phyloP scores from a whole-genome alignment of 139 green algal genomes.

The Chlamydomonas schloesseri region DNA sequence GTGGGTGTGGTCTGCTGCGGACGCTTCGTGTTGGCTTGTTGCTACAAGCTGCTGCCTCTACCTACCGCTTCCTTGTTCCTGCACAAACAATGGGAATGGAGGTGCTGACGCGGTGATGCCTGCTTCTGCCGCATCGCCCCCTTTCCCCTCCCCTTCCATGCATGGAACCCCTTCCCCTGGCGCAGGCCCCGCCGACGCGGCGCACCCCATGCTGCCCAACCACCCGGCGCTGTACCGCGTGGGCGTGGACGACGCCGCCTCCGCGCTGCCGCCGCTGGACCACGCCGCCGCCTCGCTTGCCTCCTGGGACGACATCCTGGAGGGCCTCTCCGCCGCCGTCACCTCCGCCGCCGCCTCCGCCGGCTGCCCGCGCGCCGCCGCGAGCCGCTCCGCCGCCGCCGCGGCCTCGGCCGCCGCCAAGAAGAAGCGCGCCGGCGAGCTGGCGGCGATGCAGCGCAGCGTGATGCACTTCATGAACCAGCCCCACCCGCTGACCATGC shows the following conservation, averaged over 20 bases:
- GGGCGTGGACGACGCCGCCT: slow-evolving; percentile 2
- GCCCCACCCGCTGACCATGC: slow-evolving; percentile 95
- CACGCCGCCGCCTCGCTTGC: slow-evolving; percentile 19
- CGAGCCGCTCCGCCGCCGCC: not conserved
- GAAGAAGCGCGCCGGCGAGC: not conserved
- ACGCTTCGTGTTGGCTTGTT: too few species aligned
- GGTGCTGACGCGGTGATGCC: too few species aligned
- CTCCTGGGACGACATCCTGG: slow-evolving; percentile 24
- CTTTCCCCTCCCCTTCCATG: not conserved
- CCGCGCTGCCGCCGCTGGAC: not conserved
- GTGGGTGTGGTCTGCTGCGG: too few species aligned
- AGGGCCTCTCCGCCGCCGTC: not conserved
- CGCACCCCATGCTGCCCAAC: slow-evolving; percentile 89
- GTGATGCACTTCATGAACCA: slow-evolving; percentile 90
- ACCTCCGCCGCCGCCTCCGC: not conserved
- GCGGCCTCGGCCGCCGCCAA: not conserved
- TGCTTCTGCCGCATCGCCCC: too few species aligned
- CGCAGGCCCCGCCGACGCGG: slow-evolving; percentile 58
- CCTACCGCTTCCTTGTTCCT: too few species aligned
- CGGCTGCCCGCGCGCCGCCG: not conserved
- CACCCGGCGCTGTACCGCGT: slow-evolving; percentile 82
- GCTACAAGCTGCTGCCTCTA: too few species aligned
- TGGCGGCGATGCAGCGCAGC: slow-evolving; percentile 56
- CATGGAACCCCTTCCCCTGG: too few species aligned
- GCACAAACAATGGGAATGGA: too few species aligned